phyloP scores from a whole-genome alignment of 1,284 basidiomycete species.

The Ustanciosporium gigantosporum region DNA sequence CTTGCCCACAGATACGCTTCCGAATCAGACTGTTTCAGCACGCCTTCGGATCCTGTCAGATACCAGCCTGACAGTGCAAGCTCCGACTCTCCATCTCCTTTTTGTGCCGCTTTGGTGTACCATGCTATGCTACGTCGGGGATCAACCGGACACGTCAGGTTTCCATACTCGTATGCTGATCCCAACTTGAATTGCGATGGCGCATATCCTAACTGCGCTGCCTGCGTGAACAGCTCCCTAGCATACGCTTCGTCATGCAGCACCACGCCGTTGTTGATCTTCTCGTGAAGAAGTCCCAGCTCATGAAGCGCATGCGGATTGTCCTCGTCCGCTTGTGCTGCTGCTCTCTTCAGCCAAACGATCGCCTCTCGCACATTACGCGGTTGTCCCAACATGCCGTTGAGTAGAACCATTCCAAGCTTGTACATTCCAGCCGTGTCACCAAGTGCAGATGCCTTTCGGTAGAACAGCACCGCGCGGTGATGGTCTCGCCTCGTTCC shows the following conservation, averaged over 20 bases:
- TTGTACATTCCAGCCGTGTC: conserved; percentile 99
- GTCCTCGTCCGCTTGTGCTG: conserved; percentile 95
- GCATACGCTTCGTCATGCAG: conserved; percentile 77
- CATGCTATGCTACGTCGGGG: conserved; percentile 91
- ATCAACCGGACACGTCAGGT: conserved; percentile 85
- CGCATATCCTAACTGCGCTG: conserved; percentile 89
- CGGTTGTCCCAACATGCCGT: conserved; percentile 80
- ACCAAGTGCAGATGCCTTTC: conserved; percentile 91
- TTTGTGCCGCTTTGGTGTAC: conserved; percentile 97
- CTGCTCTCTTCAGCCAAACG: conserved; percentile 91
- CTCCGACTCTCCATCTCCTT: conserved; percentile 91
- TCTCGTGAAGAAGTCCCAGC: conserved; percentile 87
- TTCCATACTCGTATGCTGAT: conserved; percentile 90
- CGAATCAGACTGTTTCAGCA: conserved; percentile 93
- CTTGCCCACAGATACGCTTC: conserved; percentile 78
- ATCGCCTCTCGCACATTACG: conserved; percentile 88
- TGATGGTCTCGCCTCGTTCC: conserved; percentile 88
- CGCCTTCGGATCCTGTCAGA: conserved; percentile 77
- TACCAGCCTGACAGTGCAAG: conserved; percentile 97
- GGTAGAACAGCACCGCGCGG: conserved; percentile 91
- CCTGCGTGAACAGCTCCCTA: conserved; percentile 84
- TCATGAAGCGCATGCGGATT: conserved; percentile 98
- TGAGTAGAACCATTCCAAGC: conserved; percentile 89
- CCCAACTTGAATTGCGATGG: conserved; percentile 94
- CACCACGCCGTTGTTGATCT: conserved; percentile 47